phyloP scores from a whole-genome alignment of 1,284 basidiomycete genomes.

The Cutaneotrichosporon cavernicola region DNA sequence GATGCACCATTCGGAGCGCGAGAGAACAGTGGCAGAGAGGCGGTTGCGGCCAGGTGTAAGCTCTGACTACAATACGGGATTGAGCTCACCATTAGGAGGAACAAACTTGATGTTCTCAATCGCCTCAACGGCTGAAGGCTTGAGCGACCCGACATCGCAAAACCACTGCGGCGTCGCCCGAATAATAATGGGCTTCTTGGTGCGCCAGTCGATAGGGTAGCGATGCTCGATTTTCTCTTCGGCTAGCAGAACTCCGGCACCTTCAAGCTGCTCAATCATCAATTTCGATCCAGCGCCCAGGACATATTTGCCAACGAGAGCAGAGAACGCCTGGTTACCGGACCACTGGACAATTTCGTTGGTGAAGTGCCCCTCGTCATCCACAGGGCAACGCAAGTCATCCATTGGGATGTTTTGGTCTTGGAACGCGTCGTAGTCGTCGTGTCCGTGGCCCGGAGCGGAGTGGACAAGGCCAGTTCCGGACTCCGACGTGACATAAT shows the following conservation, averaged over 20 bases:
- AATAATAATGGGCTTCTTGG: constrained; percentile 86
- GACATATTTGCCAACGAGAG: constrained; percentile 66
- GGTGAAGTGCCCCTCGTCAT: constrained; percentile 74
- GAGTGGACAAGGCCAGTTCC: constrained; percentile 97
- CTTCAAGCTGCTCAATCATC: constrained; percentile 65
- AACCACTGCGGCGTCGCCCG: constrained; percentile 99
- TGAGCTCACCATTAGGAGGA: constrained; percentile 68
- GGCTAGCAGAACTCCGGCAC: constrained; percentile 63
- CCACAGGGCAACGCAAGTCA: constrained; percentile 68
- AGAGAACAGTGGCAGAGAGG: constrained; percentile 77
- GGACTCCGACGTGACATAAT: constrained; percentile 78
- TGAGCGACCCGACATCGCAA: constrained; percentile 82
- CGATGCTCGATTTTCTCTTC: constrained; percentile 75
- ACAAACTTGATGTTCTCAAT: constrained; percentile 74
- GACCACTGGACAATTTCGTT: constrained; percentile 60
- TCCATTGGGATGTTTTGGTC: constrained; percentile 42
- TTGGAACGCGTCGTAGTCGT: constrained; percentile 80
- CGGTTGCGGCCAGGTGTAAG: constrained; percentile 68
- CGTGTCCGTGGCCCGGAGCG: constrained; percentile 90
- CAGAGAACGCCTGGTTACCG: constrained; percentile 44
- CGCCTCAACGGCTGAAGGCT: constrained; percentile 69
- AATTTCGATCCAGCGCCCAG: constrained; percentile 67
- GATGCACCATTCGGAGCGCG: constrained; percentile 98
- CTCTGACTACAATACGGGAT: not conserved
- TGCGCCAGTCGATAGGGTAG: constrained; percentile 98